phyloP scores from a whole-genome alignment of 768 basidiomycete species.

The Termitomyces sp. region DNA sequence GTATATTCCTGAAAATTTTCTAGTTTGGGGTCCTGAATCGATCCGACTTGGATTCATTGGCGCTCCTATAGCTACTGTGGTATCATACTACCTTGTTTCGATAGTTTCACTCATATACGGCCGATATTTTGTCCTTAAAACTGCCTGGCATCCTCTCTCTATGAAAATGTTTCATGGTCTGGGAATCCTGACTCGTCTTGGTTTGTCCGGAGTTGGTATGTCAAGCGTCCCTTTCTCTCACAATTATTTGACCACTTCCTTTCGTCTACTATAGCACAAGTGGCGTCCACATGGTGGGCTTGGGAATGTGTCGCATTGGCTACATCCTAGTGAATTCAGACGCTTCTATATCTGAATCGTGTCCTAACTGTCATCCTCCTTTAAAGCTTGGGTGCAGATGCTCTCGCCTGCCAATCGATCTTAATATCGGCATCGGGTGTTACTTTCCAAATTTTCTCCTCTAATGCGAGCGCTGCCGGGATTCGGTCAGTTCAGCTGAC shows the following conservation, averaged over 20 bases:
- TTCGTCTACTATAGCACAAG: constrained; percentile 58
- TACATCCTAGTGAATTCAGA: neutral
- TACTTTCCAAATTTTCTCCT: constrained; percentile 80
- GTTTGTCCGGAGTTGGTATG: constrained; percentile 58
- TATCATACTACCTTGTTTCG: constrained; percentile 78
- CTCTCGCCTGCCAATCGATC: constrained; percentile 45
- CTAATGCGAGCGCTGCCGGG: constrained; percentile 72
- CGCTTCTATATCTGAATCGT: too few relatives aligned
- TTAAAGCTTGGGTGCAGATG: constrained; percentile 45
- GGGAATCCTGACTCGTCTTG: constrained; percentile 62
- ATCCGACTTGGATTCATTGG: constrained; percentile 85
- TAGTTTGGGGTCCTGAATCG: constrained; percentile 76
- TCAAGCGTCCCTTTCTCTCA: neutral
- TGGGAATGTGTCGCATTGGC: neutral
- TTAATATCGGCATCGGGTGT: neutral
- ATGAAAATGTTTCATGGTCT: constrained; percentile 58
- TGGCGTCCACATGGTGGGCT: constrained; percentile 13
- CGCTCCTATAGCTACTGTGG: constrained; percentile 81
- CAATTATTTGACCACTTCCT: neutral
- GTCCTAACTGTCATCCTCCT: neutral
- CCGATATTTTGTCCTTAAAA: constrained; percentile 50
- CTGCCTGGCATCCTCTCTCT: constrained; percentile 78
- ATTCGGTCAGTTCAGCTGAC: constrained; percentile 51
- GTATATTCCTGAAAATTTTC: neutral
- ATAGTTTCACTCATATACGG: constrained; percentile 56